Evolutionary conservation across 768 basidiomycete species (phyloP).

Genomic region (Tephrocybe sp.): DNA sequence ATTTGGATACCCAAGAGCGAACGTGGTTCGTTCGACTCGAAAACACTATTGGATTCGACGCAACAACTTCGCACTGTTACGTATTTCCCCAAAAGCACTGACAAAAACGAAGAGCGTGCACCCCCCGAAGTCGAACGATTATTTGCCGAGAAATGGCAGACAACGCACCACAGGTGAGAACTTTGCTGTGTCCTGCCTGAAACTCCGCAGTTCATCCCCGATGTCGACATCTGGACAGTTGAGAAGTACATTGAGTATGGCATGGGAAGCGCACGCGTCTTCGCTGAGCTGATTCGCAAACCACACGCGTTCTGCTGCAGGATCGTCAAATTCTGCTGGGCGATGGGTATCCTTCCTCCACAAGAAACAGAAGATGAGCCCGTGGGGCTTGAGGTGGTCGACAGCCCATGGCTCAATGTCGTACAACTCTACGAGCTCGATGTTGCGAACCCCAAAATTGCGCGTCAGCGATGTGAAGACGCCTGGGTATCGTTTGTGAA

Average conservation of each 20-base stretch:
- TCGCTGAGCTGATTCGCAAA: slow-evolving; percentile 69
- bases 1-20: no score
- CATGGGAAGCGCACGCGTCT: slow-evolving; percentile 65
- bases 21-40: background rate
- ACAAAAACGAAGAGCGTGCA: no score
- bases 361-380: slow-evolving; percentile 64
- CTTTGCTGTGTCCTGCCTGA: slow-evolving; percentile 49
- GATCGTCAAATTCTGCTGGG: slow-evolving; percentile 48
- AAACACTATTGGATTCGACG: background rate
- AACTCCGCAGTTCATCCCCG: slow-evolving; percentile 41
- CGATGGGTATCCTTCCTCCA: slow-evolving; percentile 52
- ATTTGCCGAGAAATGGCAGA: slow-evolving; percentile 5
- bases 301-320: slow-evolving; percentile 59
- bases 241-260: slow-evolving; percentile 58
- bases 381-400: slow-evolving; percentile 57
- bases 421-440: slow-evolving; percentile 60
- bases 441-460: slow-evolving; percentile 48
- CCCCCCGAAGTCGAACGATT: background rate
- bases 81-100: no score
- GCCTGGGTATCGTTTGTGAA: slow-evolving; percentile 28
- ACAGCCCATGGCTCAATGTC: slow-evolving; percentile 64
- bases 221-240: slow-evolving; percentile 55
- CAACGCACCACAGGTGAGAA: slow-evolving; percentile 58
- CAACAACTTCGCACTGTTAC: background rate
- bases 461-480: slow-evolving; percentile 61